A percentile compares a stretch with the other conserved stretches of the same genome.
Conservation (phyloP, 768 basidiomycete genomes). For the Rossbeevera mucosa region DNA sequence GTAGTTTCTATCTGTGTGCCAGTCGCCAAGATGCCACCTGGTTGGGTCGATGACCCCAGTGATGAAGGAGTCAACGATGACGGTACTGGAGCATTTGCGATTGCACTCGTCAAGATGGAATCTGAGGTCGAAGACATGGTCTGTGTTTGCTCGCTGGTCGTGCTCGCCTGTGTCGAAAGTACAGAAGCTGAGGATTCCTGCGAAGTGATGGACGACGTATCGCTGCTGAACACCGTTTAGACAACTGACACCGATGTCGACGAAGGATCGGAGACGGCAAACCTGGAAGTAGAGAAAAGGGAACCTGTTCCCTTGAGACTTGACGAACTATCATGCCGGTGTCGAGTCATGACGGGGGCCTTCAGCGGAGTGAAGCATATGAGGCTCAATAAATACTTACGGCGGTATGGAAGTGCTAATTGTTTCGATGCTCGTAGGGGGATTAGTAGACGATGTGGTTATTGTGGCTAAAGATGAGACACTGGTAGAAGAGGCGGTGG, state of each 20-base stretch:
- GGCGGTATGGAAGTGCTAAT: neutral
- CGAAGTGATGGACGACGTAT: neutral
- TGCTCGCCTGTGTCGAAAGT: constrained; percentile 34
- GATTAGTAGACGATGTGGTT: neutral
- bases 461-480: neutral
- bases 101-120: constrained; percentile 34
- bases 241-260: neutral
- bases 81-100: constrained; percentile 38
- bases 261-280: constrained; percentile 1
- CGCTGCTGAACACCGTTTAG: neutral
- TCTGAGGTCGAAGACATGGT: constrained; percentile 38
- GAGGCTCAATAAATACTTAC: constrained; percentile 3
- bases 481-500: neutral
- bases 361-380: neutral
- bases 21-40: constrained; percentile 43
- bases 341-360: neutral
- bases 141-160: constrained; percentile 34
- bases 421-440: neutral
- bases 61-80: constrained; percentile 36
- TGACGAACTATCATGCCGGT: neutral
- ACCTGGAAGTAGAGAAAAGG: neutral
- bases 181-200: neutral
- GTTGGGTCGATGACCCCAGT: constrained; percentile 40
- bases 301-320: neutral
- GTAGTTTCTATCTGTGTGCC: constrained; percentile 38